Evolutionary conservation across 208 protist genomes (phyloP), one percentile per base, ranked within the genome.

Genomic region (Angomonas ambiguus): DNA sequence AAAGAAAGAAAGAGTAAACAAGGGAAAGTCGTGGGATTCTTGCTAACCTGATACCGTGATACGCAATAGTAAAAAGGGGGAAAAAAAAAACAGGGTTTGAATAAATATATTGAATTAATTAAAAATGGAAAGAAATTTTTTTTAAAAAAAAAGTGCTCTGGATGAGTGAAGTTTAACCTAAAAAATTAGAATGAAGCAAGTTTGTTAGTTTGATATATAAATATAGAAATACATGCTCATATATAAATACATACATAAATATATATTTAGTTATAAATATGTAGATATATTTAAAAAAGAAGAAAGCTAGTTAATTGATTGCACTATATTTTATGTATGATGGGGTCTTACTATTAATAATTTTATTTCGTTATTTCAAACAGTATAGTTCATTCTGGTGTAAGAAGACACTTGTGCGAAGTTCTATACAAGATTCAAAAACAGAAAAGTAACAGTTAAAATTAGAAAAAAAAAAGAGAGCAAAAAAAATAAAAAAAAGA

Each of bases 401-500:
- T 25, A 42, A 31, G 30, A 42, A n/a, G 48, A 35, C 11, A 35
- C 41, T 34, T 48, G 22, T 20, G 8, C n/a, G 0, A 65, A 27
- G 10, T 53, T n/a, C 13, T 53, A 53, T 53, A 63, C 38, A 28
- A 42, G 32, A n/a, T 24, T 16, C 30, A 8, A 34, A 42, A 27
- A 27, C 27, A 63, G 34, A 42, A 27, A 42, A 42, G 27, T 10
- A 45, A 64, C 8, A 13, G 20, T 8, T 53, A 24, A 53, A 53
- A 24, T 45, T 51, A 51, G 28, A 24, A 57, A 67, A 51, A 60
- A 56, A 49, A 67, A 38, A 75, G 63, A 65, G 56, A 27, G 30
- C 32, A 28, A 22, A 58, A 68, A 51, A 61, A 69, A 27, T n/a
- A 74, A 74, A 20, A 68, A 42, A 56, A 74, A 62, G 35, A 20